Percentiles rank a stretch among this genome's conserved stretches.
Evolutionary conservation across 83 land plant genomes (phyloP).

Genomic region (Picea abies): DNA sequence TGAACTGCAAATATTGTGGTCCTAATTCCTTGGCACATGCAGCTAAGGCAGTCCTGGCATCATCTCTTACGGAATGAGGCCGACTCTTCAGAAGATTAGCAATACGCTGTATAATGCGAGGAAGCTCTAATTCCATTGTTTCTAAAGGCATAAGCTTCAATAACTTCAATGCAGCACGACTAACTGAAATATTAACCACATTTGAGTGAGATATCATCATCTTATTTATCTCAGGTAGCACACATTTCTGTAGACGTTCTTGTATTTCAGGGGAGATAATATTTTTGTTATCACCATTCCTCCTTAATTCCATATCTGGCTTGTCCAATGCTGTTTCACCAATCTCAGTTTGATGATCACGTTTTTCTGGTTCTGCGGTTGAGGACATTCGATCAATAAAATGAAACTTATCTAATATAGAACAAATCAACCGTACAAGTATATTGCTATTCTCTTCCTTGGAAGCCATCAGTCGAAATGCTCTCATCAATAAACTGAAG

Average conservation of each 20-base stretch:
- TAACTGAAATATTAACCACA: slow-evolving; percentile 63
- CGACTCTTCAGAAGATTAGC: slow-evolving; percentile 77
- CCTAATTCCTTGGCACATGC: slow-evolving; percentile 79
- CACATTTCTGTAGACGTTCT: slow-evolving; percentile 42
- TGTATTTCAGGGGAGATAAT: slow-evolving; percentile 32
- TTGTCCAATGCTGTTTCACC: not conserved
- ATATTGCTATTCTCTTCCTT: slow-evolving; percentile 69
- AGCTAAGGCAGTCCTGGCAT: slow-evolving; percentile 85
- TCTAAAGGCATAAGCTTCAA: slow-evolving; percentile 82
- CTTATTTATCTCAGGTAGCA: slow-evolving; percentile 75
- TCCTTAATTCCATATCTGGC: not conserved
- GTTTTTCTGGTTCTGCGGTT: slow-evolving; percentile 4
- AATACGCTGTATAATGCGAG: slow-evolving; percentile 78
- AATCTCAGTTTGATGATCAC: not conserved
- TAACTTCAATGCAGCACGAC: slow-evolving; percentile 74
- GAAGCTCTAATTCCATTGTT: slow-evolving; percentile 76
- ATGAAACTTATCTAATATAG: slow-evolving; percentile 73
- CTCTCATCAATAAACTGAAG: slow-evolving; percentile 49
- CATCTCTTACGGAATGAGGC: slow-evolving; percentile 75
- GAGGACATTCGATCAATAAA: slow-evolving; percentile 27
- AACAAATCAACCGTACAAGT: slow-evolving; percentile 61
- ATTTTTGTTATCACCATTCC: not conserved
- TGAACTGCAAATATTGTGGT: slow-evolving; percentile 55
- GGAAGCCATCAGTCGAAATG: slow-evolving; percentile 52
- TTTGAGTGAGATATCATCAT: slow-evolving; percentile 66